Percentiles rank a stretch among this genome's conserved stretches.
These are phyloP conservation scores for Saccharomyces cerevisiae DNA, from an alignment of 805 yeast genomes.

Conservation along the genomic window DNA sequence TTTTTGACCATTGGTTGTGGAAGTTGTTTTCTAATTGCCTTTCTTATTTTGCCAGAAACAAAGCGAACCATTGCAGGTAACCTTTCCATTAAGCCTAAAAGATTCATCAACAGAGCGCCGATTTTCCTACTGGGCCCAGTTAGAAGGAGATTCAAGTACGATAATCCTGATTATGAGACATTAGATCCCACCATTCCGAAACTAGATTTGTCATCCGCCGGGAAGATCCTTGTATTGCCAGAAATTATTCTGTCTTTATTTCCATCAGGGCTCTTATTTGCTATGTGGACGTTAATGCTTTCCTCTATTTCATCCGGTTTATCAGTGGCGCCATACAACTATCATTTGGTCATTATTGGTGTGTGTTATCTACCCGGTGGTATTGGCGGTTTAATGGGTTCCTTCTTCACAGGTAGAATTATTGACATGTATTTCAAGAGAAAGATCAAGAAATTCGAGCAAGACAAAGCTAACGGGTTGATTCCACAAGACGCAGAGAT, in stretches of 20 bases:
- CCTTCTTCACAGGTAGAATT: slow-evolving; percentile 48
- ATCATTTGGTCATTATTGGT: slow-evolving; percentile 51
- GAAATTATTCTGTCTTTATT: slow-evolving; percentile 45
- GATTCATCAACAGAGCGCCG: slow-evolving; percentile 37
- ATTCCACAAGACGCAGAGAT: slow-evolving; percentile 31
- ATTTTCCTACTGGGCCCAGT: slow-evolving; percentile 27
- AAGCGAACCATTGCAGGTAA: slow-evolving; percentile 64
- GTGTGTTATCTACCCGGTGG: slow-evolving; percentile 70
- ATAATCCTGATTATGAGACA: slow-evolving; percentile 27
- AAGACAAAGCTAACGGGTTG: slow-evolving; percentile 17
- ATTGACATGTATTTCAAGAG: slow-evolving; percentile 43
- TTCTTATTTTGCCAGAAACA: slow-evolving; percentile 61
- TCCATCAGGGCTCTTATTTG: slow-evolving; percentile 55
- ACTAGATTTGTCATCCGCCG: slow-evolving; percentile 32
- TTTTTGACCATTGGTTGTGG: slow-evolving; percentile 62
- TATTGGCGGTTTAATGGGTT: slow-evolving; percentile 54
- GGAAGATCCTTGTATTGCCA: slow-evolving; percentile 36
- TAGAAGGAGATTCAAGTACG: slow-evolving; percentile 18
- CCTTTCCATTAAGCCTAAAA: slow-evolving; percentile 50
- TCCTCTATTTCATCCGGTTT: slow-evolving; percentile 55
- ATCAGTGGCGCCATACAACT: slow-evolving; percentile 39
- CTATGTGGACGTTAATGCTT: slow-evolving; percentile 61
- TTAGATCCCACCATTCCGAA: slow-evolving; percentile 18
- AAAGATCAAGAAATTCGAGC: slow-evolving; percentile 20
- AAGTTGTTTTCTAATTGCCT: slow-evolving; percentile 29